A percentile compares a stretch with the other conserved stretches of the same genome.
Evolutionary conservation across 257 asterid species (phyloP).

Genomic region (Solanum pennellii): DNA sequence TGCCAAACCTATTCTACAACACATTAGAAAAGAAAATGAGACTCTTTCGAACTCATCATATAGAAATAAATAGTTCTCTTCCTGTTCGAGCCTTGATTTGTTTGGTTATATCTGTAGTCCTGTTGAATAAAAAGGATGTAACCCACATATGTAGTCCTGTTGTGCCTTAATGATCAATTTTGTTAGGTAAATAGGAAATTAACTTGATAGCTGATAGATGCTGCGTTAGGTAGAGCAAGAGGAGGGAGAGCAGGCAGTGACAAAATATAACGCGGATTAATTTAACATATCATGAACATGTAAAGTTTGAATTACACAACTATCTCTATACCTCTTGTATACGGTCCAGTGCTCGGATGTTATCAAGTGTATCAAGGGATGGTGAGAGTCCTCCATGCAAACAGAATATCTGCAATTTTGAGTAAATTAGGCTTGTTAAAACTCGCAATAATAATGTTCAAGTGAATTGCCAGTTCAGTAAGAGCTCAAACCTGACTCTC

Average conservation of each 20-base stretch:
- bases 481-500: constrained; percentile 85
- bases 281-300: neutral
- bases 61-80: neutral
- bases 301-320: neutral
- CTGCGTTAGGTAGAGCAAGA: neutral
- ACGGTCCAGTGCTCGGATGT: constrained; percentile 84
- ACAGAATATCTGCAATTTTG: constrained; percentile 60
- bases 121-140: neutral
- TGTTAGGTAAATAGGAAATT: neutral
- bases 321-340: constrained; percentile 64
- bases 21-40: neutral
- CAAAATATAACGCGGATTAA: neutral
- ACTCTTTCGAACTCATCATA: neutral
- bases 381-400: constrained; percentile 99
- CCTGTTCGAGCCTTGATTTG: neutral
- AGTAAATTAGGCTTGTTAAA: constrained; percentile 10
- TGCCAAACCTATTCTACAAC: neutral
- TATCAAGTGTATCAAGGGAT: constrained; percentile 87
- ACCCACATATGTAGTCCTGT: neutral
- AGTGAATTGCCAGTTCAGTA: neutral
- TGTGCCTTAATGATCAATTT: neutral
- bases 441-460: neutral
- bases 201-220: neutral
- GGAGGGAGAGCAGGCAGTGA: neutral
- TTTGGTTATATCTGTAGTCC: neutral